Evolutionary conservation across 2,329 filamentous ascomycete genomes (phyloP).

Genomic region (Cordyceps cateniannulata): DNA sequence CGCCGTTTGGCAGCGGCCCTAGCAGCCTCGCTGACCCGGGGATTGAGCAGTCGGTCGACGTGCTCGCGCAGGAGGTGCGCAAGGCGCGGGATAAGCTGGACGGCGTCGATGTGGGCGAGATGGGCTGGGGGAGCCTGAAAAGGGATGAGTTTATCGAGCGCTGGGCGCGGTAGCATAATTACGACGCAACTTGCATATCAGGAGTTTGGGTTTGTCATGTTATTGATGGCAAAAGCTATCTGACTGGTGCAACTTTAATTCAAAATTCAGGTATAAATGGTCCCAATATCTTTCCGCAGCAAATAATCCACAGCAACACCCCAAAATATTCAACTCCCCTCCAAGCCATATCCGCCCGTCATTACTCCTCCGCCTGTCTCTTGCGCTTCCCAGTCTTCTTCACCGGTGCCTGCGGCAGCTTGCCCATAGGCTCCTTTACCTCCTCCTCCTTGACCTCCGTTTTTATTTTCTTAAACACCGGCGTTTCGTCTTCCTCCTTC

Average conservation of each 20-base stretch:
- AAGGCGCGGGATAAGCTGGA: constrained; percentile 33
- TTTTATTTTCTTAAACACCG: neutral
- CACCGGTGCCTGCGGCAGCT: too few species aligned
- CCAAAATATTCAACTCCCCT: neutral
- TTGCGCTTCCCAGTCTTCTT: neutral
- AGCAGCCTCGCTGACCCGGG: constrained; percentile 41
- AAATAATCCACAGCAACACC: neutral
- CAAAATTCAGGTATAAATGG: neutral
- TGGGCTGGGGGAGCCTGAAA: constrained; percentile 36
- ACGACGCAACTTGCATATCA: too few species aligned
- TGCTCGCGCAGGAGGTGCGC: constrained; percentile 39
- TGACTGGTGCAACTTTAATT: neutral
- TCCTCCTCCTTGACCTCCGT: too few species aligned
- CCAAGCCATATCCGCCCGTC: neutral
- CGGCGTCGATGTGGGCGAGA: constrained; percentile 30
- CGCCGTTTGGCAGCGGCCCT: constrained; percentile 36
- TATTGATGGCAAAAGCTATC: neutral
- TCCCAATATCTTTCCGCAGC: neutral
- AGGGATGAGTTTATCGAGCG: constrained; percentile 39
- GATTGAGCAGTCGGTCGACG: constrained; percentile 42
- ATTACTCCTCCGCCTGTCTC: neutral
- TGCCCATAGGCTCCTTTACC: too few species aligned
- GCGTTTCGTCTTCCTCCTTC: too few species aligned
- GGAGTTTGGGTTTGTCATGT: neutral
- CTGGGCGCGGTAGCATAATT: constrained; percentile 19